Evolutionary conservation across 2,329 filamentous ascomycete species (phyloP), one percentile per base, ranked within the genome.

Genomic region (Balansia obtecta): DNA sequence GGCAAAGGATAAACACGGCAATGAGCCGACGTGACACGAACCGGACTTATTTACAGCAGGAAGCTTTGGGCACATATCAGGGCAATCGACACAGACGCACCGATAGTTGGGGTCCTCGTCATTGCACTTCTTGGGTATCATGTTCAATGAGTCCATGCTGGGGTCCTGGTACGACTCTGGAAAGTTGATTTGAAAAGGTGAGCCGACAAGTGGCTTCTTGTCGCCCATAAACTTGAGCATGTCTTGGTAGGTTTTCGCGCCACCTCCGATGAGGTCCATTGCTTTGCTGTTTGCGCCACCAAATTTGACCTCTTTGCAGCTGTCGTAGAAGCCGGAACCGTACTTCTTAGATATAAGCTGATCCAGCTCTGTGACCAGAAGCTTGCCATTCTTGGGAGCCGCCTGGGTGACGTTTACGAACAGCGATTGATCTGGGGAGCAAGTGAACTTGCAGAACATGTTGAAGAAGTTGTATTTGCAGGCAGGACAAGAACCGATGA

Each of bases 401-500:
- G 83, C 85, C 49, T 82, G 70, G 11, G 93, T 97, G 42, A 98
- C 82, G 61, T 98, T 98, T 64, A 98, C 75, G 63, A 98, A 98
- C 0, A 95, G 73, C 0, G 89, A 96, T 65, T 98, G 93, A 61
- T 98, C 86, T 6, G 94, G 91, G 4, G 93, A 98, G 71, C 94
- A 98, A 2, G 90, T 97, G 63, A 98, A 97, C 4, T 89, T 94
- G 71, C 93, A 98, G 68, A 98, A 98, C 43, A 94, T 75, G 71
- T 98, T 95, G 74, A 88, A 97, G 73, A 98, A 98, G 73, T 98
- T 98, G 60, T 90, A 85, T 68, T 93, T 95, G 77, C 93, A 98
- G 33, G 94, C 93, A 1, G 93, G 93, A 65, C 93, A 98, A 10
- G 89, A 88, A 27, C 89, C 83, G 64, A 98, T 89, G 62, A 98